These are phyloP conservation scores for Gossypium lobatum DNA, from an alignment of 441 rosid genomes.

Conservation along the genomic window DNA sequence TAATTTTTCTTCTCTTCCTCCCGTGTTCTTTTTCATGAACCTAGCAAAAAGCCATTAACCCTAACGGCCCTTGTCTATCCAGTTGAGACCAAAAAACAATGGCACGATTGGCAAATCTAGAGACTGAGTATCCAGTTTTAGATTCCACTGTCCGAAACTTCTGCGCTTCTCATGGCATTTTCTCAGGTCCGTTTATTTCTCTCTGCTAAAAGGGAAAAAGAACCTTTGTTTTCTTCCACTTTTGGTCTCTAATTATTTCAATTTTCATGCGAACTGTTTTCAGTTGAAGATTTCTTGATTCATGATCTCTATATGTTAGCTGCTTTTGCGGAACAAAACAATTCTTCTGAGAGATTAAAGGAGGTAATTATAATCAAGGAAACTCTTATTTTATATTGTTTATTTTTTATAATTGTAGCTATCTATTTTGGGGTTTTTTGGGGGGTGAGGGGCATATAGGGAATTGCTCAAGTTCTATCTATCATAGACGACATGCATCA, in stretches of 20 bases:
- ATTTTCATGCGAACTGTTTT: neutral
- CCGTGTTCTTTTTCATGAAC: neutral
- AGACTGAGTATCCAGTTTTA: constrained; percentile 26
- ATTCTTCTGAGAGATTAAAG: constrained; percentile 29
- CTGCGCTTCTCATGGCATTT: constrained; percentile 41
- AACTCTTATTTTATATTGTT: neutral
- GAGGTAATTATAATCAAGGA: constrained; percentile 21
- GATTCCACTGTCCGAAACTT: constrained; percentile 40
- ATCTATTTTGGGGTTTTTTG: neutral
- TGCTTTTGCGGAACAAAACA: constrained; percentile 33
- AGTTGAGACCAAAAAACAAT: constrained; percentile 20
- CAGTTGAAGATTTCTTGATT: constrained; percentile 51
- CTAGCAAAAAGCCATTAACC: neutral
- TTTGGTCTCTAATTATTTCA: neutral
- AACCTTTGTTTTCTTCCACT: neutral
- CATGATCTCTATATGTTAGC: constrained; percentile 35
- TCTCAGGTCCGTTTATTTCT: constrained; percentile 27
- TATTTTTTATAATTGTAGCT: neutral
- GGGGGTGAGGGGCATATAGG: constrained; percentile 22
- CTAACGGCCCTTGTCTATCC: neutral
- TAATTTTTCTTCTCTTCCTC: neutral
- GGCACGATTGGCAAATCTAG: constrained; percentile 39
- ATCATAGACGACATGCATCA: constrained; percentile 40
- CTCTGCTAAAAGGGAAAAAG: neutral
- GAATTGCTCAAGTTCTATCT: constrained; percentile 38